Conservation (phyloP, 2,329 filamentous ascomycete genomes). For the Ceratocystis harringtonii region DNA sequence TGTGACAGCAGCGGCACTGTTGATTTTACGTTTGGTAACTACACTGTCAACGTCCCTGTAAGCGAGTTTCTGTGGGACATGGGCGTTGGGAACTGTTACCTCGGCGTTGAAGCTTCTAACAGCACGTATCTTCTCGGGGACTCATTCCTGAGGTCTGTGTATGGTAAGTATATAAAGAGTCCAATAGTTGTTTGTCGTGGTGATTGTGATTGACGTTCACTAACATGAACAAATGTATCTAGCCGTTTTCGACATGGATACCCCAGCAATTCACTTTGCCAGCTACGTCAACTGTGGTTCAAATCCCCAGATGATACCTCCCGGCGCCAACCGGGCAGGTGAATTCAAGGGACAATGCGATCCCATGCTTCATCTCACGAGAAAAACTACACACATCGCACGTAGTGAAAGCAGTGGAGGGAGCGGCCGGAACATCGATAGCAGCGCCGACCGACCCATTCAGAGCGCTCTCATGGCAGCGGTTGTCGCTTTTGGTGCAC, state of each 20-base stretch:
- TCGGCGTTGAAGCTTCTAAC: slow-evolving; percentile 33
- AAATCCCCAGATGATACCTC: slow-evolving; percentile 20
- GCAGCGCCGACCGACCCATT: slow-evolving; percentile 16
- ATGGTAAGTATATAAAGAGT: slow-evolving; percentile 20
- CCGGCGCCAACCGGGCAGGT: slow-evolving; percentile 19
- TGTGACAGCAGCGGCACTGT: slow-evolving; percentile 29
- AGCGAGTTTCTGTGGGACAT: slow-evolving; percentile 33
- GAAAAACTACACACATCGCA: neutral
- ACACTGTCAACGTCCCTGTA: slow-evolving; percentile 31
- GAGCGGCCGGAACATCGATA: slow-evolving; percentile 15
- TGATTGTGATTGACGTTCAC: neutral
- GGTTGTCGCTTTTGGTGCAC: slow-evolving; percentile 14
- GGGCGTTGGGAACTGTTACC: slow-evolving; percentile 25
- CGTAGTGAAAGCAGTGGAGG: slow-evolving; percentile 6
- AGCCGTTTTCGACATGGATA: slow-evolving; percentile 21
- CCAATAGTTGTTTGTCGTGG: too few species aligned
- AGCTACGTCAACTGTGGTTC: slow-evolving; percentile 21
- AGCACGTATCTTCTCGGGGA: slow-evolving; percentile 28
- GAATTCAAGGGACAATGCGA: slow-evolving; percentile 20
- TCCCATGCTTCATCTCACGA: neutral
- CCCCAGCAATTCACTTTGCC: slow-evolving; percentile 21
- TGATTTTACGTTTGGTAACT: slow-evolving; percentile 35
- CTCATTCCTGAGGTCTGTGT: slow-evolving; percentile 32
- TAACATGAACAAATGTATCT: neutral
- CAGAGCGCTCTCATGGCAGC: slow-evolving; percentile 16